phyloP scores from a whole-genome alignment of 1,139 yeast species.

The Kurtzmaniella quercitrusa region DNA sequence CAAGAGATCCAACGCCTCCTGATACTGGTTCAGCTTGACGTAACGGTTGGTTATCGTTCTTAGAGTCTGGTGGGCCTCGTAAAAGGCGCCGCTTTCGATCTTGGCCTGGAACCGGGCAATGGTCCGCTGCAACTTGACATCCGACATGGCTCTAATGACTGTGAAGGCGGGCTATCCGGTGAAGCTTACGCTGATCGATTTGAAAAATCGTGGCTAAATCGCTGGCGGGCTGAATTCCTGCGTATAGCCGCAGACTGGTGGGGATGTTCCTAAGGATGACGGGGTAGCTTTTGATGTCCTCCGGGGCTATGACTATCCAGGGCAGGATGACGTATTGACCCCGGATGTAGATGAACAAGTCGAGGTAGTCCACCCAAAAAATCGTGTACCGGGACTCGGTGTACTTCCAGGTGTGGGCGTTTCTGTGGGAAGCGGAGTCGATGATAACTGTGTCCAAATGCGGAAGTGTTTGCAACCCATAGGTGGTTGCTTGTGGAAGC shows the following conservation, averaged over 20 bases:
- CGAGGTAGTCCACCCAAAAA: background rate
- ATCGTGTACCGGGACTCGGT: background rate
- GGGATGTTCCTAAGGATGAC: background rate
- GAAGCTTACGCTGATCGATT: background rate
- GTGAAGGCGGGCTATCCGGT: background rate
- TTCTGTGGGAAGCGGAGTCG: background rate
- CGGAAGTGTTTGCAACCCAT: background rate
- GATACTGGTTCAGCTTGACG: slow-evolving; percentile 61
- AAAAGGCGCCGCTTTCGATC: slow-evolving; percentile 71
- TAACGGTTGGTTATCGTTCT: slow-evolving; percentile 85
- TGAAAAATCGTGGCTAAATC: background rate
- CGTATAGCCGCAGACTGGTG: background rate
- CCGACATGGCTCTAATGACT: slow-evolving; percentile 16
- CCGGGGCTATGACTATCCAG: background rate
- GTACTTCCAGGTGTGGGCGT: background rate
- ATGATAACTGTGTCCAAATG: background rate
- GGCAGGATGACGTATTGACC: background rate
- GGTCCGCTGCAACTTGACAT: slow-evolving; percentile 52
- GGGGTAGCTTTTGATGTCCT: background rate
- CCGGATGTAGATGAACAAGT: background rate
- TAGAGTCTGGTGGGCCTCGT: slow-evolving; percentile 93
- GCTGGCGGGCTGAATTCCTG: background rate
- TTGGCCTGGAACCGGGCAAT: slow-evolving; percentile 63
- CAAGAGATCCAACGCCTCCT: slow-evolving; percentile 69
- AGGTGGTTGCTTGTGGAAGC: background rate